phyloP scores from a whole-genome alignment of 208 protist species.

The Plasmodiophora brassicae region DNA sequence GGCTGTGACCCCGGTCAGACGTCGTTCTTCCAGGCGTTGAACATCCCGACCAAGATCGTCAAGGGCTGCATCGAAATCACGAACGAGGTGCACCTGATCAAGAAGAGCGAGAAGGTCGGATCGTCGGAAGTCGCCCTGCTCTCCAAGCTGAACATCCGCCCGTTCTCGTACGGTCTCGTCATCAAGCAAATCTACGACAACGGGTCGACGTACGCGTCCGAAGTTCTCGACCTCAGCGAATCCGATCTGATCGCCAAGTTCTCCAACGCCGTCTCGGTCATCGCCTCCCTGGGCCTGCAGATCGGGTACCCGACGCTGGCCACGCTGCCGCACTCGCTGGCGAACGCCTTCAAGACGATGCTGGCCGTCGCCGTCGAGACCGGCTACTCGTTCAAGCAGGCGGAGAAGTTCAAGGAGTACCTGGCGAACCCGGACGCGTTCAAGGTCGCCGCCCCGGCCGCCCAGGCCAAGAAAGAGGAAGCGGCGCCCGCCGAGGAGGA shows the following conservation, averaged over 20 bases:
- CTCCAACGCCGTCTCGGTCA: conserved; percentile 74
- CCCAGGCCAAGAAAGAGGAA: neutral
- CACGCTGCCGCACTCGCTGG: conserved; percentile 86
- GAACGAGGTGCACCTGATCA: conserved; percentile 86
- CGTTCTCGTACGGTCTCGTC: conserved; percentile 94
- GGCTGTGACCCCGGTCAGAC: conserved; percentile 94
- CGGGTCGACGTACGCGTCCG: conserved; percentile 82
- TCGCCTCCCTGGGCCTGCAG: conserved; percentile 87
- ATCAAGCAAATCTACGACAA: conserved; percentile 86
- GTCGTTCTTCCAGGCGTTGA: conserved; percentile 97
- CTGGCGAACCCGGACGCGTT: conserved; percentile 52
- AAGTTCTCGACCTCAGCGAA: conserved; percentile 88
- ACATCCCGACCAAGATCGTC: conserved; percentile 97
- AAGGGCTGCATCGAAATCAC: conserved; percentile 98
- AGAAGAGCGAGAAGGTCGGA: conserved; percentile 80
- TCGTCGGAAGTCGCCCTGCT: conserved; percentile 92
- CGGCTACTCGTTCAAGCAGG: conserved; percentile 70
- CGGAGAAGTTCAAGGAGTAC: conserved; percentile 73
- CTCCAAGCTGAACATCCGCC: conserved; percentile 94
- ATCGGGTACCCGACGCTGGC: conserved; percentile 84
- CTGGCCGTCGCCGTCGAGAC: conserved; percentile 86
- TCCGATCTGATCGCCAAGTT: conserved; percentile 78
- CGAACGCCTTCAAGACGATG: conserved; percentile 93
- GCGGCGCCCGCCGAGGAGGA: conserved; percentile 21
- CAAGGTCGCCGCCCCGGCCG: conserved; percentile 53